phyloP scores from a whole-genome alignment of 2,329 filamentous ascomycete species.

The Chaetomium sp. region DNA sequence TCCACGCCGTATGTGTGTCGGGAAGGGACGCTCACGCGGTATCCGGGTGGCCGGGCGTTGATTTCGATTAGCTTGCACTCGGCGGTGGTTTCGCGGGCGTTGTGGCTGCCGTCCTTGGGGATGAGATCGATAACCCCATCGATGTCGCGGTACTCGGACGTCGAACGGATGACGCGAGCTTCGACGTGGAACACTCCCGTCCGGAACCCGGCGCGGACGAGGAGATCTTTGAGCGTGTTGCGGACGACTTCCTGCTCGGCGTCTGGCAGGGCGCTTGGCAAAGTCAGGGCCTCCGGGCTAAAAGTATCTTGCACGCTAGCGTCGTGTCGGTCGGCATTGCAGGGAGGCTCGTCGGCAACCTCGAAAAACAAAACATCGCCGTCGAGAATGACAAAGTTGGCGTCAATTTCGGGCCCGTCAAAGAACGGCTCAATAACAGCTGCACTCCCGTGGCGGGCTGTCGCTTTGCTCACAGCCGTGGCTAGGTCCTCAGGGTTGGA shows the following conservation, averaged over 20 bases:
- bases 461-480: slow-evolving; percentile 20
- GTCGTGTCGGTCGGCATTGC: slow-evolving; percentile 14
- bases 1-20: slow-evolving; percentile 23
- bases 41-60: slow-evolving; percentile 24
- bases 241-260: slow-evolving; percentile 19
- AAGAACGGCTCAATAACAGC: slow-evolving; percentile 25
- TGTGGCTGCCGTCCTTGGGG: background rate
- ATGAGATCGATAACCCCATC: slow-evolving; percentile 16
- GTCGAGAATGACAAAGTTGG: slow-evolving; percentile 23
- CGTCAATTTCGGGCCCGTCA: slow-evolving; percentile 24
- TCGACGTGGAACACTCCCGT: slow-evolving; percentile 24
- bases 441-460: slow-evolving; percentile 19
- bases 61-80: slow-evolving; percentile 23
- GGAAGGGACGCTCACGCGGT: slow-evolving; percentile 20
- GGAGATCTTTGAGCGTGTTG: slow-evolving; percentile 16
- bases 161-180: slow-evolving; percentile 19
- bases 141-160: slow-evolving; percentile 14
- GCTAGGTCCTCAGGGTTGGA: slow-evolving; percentile 15
- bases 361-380: slow-evolving; percentile 22
- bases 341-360: slow-evolving; percentile 23
- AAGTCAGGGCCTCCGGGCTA: slow-evolving; percentile 20
- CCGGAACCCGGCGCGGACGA: slow-evolving; percentile 19
- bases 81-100: background rate
- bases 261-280: slow-evolving; percentile 18
- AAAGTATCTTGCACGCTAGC: slow-evolving; percentile 23